Percentiles rank a stretch among this genome's conserved stretches.
These are phyloP conservation scores for Acanthamoeba triangularis DNA, from an alignment of 208 protist species.

Conservation along the genomic window DNA sequence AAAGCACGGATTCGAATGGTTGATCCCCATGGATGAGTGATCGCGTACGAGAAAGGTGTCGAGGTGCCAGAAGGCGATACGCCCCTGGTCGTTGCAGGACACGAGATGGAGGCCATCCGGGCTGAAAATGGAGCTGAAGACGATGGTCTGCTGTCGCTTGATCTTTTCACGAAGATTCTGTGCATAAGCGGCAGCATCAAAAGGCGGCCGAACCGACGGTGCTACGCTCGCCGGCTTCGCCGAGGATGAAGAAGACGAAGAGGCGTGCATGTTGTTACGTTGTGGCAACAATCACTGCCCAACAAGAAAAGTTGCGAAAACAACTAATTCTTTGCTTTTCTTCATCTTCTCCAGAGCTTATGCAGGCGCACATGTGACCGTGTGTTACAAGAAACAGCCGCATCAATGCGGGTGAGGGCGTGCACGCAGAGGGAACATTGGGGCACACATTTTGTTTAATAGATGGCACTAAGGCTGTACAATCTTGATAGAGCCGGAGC, in stretches of 20 bases:
- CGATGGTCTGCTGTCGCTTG: slow-evolving; percentile 5
- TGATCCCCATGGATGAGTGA: not conserved
- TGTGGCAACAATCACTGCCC: not conserved
- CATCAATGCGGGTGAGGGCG: no score
- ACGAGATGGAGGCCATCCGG: slow-evolving; percentile 39
- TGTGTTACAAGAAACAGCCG: no score
- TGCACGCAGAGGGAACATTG: not conserved
- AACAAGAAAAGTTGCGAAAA: not conserved
- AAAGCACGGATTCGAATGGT: not conserved
- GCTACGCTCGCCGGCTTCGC: not conserved
- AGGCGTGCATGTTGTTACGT: not conserved
- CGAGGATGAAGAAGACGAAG: not conserved
- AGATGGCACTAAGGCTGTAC: not conserved
- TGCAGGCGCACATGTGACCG: no score
- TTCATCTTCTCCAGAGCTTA: not conserved
- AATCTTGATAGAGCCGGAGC: not conserved
- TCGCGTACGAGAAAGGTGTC: slow-evolving; percentile 7
- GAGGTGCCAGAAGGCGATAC: slow-evolving; percentile 31
- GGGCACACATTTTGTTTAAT: not conserved
- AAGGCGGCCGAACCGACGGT: slow-evolving; percentile 4
- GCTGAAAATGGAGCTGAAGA: slow-evolving; percentile 42
- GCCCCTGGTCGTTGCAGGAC: slow-evolving; percentile 34
- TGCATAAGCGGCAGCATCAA: not conserved
- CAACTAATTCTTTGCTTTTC: not conserved
- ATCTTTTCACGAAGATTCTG: slow-evolving; percentile 31